These are phyloP conservation scores for Speleostelium caveatum DNA, from an alignment of 78 protist species.

Conservation along the genomic window DNA sequence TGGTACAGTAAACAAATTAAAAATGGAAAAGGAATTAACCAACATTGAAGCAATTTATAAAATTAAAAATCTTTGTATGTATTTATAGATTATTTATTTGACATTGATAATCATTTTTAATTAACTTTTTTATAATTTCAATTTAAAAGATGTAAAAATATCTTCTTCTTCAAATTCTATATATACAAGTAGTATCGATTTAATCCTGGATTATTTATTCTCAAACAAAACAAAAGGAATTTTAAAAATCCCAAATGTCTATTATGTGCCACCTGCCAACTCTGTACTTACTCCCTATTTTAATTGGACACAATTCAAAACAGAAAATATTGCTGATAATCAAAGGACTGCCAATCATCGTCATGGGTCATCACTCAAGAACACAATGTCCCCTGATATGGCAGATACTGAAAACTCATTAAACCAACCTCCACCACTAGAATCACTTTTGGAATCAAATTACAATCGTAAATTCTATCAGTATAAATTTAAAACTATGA, in stretches of 20 bases:
- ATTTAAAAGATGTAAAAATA: slow-evolving; percentile 22
- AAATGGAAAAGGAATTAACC: neutral
- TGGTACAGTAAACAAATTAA: neutral
- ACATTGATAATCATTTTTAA: neutral
- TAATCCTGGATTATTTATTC: slow-evolving; percentile 29
- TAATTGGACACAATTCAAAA: no score
- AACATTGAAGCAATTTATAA: slow-evolving; percentile 17
- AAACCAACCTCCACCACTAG: neutral
- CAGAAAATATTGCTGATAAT: no score
- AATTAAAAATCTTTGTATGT: slow-evolving; percentile 45
- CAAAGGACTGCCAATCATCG: no score
- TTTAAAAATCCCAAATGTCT: slow-evolving; percentile 12
- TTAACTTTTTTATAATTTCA: no score
- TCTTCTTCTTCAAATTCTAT: neutral
- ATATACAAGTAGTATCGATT: slow-evolving; percentile 10
- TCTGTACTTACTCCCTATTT: neutral
- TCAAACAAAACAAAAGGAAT: slow-evolving; percentile 5
- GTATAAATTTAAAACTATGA: slow-evolving; percentile 50
- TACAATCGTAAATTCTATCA: slow-evolving; percentile 49
- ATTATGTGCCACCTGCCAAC: slow-evolving; percentile 5
- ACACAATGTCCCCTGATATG: no score
- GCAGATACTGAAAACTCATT: neutral
- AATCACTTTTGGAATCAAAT: slow-evolving; percentile 20
- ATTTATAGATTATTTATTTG: neutral
- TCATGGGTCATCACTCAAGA: no score